These are phyloP conservation scores for Przewalskia tangutica DNA, from an alignment of 257 asterid genomes.

Conservation along the genomic window DNA sequence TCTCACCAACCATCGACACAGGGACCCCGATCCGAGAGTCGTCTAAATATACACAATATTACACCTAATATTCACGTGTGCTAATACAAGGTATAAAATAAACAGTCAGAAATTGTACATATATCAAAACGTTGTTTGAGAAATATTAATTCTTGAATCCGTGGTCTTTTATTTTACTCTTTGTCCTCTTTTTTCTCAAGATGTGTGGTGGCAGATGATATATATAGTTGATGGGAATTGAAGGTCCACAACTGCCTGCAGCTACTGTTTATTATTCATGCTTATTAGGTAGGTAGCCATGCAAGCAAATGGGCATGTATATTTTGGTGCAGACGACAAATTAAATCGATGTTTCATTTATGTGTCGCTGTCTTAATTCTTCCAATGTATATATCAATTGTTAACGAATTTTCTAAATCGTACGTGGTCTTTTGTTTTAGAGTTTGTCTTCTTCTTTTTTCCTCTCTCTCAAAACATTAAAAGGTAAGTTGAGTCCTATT, in stretches of 20 bases:
- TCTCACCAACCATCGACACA: too few species aligned
- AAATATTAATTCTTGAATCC: not conserved
- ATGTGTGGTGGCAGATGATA: too few species aligned
- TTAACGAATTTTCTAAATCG: not conserved
- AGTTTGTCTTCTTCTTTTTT: not conserved
- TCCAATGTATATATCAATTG: not conserved
- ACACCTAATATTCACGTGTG: too few species aligned
- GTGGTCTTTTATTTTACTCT: not conserved
- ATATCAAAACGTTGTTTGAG: not conserved
- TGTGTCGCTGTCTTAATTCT: not conserved
- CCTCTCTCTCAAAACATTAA: not conserved
- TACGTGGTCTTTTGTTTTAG: not conserved
- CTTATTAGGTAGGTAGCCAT: not conserved
- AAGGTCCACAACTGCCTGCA: conserved; percentile 4
- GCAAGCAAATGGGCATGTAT: not conserved
- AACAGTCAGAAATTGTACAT: too few species aligned
- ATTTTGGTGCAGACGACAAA: conserved; percentile 23
- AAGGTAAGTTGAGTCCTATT: too few species aligned
- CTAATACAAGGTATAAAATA: too few species aligned
- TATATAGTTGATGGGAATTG: conserved; percentile 38
- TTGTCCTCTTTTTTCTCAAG: not conserved
- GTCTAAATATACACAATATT: too few species aligned
- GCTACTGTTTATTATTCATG: not conserved
- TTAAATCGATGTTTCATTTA: conserved; percentile 20
- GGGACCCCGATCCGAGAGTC: too few species aligned